A percentile compares a stretch with the other conserved stretches of the same genome.
Conservation (phyloP, 495 filamentous ascomycete species). For the Podospora anserina region DNA sequence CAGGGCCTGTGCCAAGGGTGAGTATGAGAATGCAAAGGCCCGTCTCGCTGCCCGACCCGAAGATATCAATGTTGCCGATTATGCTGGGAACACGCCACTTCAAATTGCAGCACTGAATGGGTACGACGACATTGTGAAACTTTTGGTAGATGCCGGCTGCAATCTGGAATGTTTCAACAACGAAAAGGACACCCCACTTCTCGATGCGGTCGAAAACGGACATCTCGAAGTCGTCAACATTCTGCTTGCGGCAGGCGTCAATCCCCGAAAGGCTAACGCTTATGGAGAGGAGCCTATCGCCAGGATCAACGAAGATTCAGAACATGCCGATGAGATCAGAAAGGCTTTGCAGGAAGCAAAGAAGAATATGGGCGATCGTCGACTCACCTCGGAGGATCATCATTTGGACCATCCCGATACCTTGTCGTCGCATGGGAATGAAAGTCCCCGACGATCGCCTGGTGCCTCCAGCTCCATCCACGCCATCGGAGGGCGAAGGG, state of each 20-base stretch:
- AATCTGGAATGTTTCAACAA: conserved; percentile 74
- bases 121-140: conserved; percentile 73
- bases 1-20: conserved; percentile 75
- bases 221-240: conserved; percentile 87
- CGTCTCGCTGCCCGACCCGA: conserved; percentile 72
- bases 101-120: conserved; percentile 88
- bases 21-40: conserved; percentile 65
- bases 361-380: conserved; percentile 46
- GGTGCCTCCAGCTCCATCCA: conserved; percentile 40
- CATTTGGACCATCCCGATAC: conserved; percentile 52
- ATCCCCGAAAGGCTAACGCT: conserved; percentile 81
- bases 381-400: conserved; percentile 64
- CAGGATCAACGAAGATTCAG: conserved; percentile 64
- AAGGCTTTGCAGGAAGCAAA: conserved; percentile 52
- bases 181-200: conserved; percentile 87
- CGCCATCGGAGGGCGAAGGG: conserved; percentile 37
- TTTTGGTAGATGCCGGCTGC: conserved; percentile 76
- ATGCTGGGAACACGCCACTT: conserved; percentile 89
- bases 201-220: conserved; percentile 94
- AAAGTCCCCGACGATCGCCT: conserved; percentile 64
- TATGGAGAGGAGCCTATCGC: conserved; percentile 87
- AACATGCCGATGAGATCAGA: conserved; percentile 59
- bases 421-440: conserved; percentile 64
- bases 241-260: conserved; percentile 77
- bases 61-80: conserved; percentile 84